A percentile compares a stretch with the other conserved stretches of the same genome.
Evolutionary conservation across 2,329 filamentous ascomycete genomes (phyloP).

Genomic region (Fonsecaea multimorphosa): DNA sequence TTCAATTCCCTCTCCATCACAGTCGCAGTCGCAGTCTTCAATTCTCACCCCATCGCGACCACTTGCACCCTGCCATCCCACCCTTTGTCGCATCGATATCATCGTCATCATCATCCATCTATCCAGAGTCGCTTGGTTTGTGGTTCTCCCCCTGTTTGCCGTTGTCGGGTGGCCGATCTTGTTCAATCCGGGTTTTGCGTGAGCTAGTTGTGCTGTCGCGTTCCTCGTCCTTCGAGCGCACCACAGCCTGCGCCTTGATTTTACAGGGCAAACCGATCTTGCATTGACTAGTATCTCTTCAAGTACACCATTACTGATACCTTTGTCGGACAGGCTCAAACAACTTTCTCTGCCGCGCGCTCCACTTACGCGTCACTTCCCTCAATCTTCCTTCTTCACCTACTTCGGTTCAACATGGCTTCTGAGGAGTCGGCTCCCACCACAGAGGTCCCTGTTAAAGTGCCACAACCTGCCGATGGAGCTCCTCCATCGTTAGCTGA

Average conservation of each 20-base stretch:
- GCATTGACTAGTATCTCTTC: neutral
- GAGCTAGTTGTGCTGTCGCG: conserved; percentile 25
- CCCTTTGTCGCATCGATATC: conserved; percentile 25
- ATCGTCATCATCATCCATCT: conserved; percentile 17
- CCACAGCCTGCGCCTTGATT: conserved; percentile 10
- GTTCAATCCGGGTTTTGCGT: conserved; percentile 12
- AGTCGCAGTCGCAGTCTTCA: conserved; percentile 28
- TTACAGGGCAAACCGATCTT: conserved; percentile 8
- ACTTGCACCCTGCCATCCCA: conserved; percentile 21
- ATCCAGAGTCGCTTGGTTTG: conserved; percentile 25
- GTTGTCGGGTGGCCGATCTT: conserved; percentile 6
- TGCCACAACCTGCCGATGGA: conserved; percentile 34
- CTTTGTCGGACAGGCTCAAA: conserved; percentile 17
- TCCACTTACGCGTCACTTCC: conserved; percentile 26
- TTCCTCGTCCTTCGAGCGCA: conserved; percentile 21
- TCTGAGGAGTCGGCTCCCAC: conserved; percentile 27
- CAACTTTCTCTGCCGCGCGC: conserved; percentile 11
- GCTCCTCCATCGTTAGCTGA: conserved; percentile 37
- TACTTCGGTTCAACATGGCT: conserved; percentile 23
- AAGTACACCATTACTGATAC: conserved; percentile 19
- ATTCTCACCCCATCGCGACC: conserved; percentile 23
- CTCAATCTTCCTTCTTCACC: conserved; percentile 10
- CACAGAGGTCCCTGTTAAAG: conserved; percentile 36
- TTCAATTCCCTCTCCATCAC: conserved; percentile 30
- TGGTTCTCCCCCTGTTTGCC: conserved; percentile 19